Base-by-base conservation (phyloP, 2,329 filamentous ascomycete species). In the Nothomitra cinnamomea region DNA sequence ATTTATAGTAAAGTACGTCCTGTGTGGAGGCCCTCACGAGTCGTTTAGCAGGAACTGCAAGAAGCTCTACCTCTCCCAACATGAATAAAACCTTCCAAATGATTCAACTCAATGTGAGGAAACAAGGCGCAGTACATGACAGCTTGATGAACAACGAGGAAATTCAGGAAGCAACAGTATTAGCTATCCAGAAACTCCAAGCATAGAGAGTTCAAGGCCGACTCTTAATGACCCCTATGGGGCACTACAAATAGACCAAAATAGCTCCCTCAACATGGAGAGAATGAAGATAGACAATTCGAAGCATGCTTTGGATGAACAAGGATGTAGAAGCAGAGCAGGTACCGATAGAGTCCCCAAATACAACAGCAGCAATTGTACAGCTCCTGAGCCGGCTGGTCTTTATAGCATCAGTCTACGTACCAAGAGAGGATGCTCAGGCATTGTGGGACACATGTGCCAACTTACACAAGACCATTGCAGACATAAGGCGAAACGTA, bases 221-320 rank as follows among this genome's bases (percentile, higher is more conserved):
- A 38, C 35, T 61, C 38, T 57, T 61, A 51, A 59, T 56, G 22
- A 58, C 56, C 42, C 58, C 53, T 43, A 60, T 60, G 41, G 56
- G 53, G 57, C 54, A 60, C 56, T 45, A 60, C 40, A 61, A 58
- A 54, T 61, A 49, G 57, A 60, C 52, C 17, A 60, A 60, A 52
- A 60, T 59, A 42, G 53, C 58, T 21, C 58, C 55, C 35, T 58
- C 53, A 17, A 52, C 53, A n/a, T 59, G 32, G 51, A 60, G 35
- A 38, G 35, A 38, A 38, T 7, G 35, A 7, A 38, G 35, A 38
- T 38, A 15, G n/a, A n/a, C n/a, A n/a, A n/a, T n/a, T n/a, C n/a
- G n/a, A n/a, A n/a, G n/a, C n/a, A n/a, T n/a, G n/a, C n/a, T n/a
- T n/a, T n/a, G n/a, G n/a, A n/a, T n/a, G n/a, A n/a, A n/a, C n/a